These are phyloP conservation scores for Aureobasidium sp. DNA, from an alignment of 2,329 filamentous ascomycete genomes.

Conservation along the genomic window DNA sequence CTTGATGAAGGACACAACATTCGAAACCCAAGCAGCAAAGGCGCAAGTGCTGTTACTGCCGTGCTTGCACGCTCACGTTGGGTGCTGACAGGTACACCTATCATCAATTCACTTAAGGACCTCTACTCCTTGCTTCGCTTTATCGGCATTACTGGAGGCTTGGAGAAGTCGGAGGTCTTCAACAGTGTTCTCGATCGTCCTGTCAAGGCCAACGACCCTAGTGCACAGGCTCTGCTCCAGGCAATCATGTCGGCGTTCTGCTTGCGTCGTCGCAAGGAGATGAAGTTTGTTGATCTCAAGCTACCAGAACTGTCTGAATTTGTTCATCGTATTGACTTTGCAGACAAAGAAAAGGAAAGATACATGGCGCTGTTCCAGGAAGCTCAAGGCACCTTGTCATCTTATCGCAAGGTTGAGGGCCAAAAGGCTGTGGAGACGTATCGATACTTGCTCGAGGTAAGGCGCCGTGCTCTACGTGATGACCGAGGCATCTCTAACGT, in stretches of 20 bases:
- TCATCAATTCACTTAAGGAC: constrained; percentile 58
- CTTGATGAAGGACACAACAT: constrained; percentile 81
- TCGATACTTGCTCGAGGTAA: constrained; percentile 62
- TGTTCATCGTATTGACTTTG: constrained; percentile 67
- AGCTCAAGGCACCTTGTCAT: constrained; percentile 63
- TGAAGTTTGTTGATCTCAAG: constrained; percentile 77
- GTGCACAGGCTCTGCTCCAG: constrained; percentile 57
- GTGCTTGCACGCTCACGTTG: constrained; percentile 67
- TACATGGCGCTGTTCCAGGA: constrained; percentile 71
- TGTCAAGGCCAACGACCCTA: constrained; percentile 50
- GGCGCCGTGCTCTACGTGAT: background rate
- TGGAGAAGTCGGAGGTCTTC: constrained; percentile 68
- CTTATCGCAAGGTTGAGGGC: constrained; percentile 43
- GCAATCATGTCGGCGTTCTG: constrained; percentile 74
- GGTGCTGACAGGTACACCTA: constrained; percentile 62
- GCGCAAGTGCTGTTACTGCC: constrained; percentile 59
- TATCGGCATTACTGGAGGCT: constrained; percentile 65
- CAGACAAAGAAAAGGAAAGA: constrained; percentile 64
- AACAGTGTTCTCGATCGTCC: constrained; percentile 64
- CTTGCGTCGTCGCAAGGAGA: constrained; percentile 75
- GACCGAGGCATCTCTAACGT: background rate
- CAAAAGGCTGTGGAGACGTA: constrained; percentile 48
- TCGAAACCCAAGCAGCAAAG: constrained; percentile 68
- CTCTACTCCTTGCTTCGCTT: constrained; percentile 75
- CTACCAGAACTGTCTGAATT: constrained; percentile 73